Percentiles rank a stretch among this genome's conserved stretches.
phyloP scores from a whole-genome alignment of 495 filamentous ascomycete genomes.

The Aspergillus hancockii region DNA sequence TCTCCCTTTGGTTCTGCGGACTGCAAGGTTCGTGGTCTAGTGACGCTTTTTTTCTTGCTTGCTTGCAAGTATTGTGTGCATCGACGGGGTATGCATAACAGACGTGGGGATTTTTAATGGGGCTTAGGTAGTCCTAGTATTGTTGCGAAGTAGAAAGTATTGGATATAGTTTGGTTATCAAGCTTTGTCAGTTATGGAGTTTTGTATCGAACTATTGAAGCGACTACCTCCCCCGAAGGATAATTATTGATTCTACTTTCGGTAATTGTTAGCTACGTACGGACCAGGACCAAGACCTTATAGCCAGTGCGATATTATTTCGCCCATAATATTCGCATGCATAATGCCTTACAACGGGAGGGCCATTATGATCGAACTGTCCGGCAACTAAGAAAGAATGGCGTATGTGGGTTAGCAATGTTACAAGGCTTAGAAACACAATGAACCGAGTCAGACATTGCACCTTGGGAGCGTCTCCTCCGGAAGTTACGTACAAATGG shows the following conservation, averaged over 20 bases:
- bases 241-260: background rate
- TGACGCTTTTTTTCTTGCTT: background rate
- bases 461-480: background rate
- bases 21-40: background rate
- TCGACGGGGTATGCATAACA: conserved; percentile 4
- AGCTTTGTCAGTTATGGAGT: background rate
- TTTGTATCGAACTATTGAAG: background rate
- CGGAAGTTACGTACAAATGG: background rate
- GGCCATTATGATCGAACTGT: background rate
- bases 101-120: conserved; percentile 3
- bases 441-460: background rate
- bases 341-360: background rate
- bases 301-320: background rate
- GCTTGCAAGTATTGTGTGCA: conserved; percentile 7
- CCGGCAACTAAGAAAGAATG: background rate
- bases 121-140: background rate
- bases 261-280: background rate
- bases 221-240: background rate
- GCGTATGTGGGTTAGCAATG: background rate
- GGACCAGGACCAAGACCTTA: background rate
- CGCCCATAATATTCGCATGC: background rate
- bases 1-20: background rate
- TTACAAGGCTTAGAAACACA: background rate
- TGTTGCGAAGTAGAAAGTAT: background rate
- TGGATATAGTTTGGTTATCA: background rate